Evolutionary conservation across 1,284 basidiomycete species (phyloP), one percentile per base, ranked within the genome.

Genomic region (Cryptococcus amylolentus): DNA sequence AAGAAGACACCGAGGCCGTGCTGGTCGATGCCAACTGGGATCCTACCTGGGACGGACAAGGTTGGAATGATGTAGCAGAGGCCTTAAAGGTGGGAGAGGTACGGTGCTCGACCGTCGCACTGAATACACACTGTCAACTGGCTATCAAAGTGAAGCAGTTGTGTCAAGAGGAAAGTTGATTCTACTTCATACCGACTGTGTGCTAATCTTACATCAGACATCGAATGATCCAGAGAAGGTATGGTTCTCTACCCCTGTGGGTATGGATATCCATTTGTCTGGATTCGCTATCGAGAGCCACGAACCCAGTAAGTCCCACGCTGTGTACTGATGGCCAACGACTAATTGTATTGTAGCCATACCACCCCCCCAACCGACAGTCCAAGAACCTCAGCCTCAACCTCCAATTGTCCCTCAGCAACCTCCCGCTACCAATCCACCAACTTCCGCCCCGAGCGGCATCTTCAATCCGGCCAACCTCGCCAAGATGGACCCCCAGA

Each of bases 201-300:
- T 8, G 28, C 46, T 48, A 31, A 49, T 9, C 37, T 9, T 31
- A 27, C 8, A 40, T n/a, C 20, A 67, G 63, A 39, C 46, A 8
- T 56, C 54, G 18, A 44, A 37, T 16, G 26, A 45, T 4, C 31
- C 51, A 5, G 65, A 65, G 39, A 51, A 64, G 18, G 43, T 56
- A 2, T 68, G 66, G 66, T 68, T 68, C 51, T 49, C 51, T 12
- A 26, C 61, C n/a, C 63, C 64, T 8, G 18, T 43, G 4, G 60
- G 62, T 16, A 40, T 53, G 2, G 57, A 66, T 6, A 23, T 65
- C 5, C 37, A 26, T 20, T 35, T 68, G 16, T 52, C 50, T 28
- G 66, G 66, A 14, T 63, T 55, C 40, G 44, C 55, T 4, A 41
- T 66, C 14, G 31, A 35, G 31, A 35, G 31, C 5, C 10, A 8